Conservation (phyloP, 495 filamentous ascomycete species). For the Alectoria sarmentosa region DNA sequence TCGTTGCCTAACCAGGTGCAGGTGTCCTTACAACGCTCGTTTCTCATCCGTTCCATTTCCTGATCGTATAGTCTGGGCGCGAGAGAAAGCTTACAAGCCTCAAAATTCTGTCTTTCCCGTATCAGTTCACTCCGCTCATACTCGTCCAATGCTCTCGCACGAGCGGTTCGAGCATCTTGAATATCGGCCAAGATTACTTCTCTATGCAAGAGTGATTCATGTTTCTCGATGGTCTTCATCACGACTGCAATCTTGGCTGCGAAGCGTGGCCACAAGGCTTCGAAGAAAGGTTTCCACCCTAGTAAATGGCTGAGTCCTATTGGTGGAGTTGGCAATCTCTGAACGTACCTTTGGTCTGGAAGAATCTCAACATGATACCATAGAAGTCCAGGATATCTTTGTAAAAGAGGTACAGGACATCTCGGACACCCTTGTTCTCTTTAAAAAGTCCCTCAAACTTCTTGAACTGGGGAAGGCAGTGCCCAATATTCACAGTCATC, state of each 20-base stretch:
- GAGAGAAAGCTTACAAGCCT: constrained; percentile 4
- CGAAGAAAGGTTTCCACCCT: constrained; percentile 10
- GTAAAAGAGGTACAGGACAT: constrained; percentile 10
- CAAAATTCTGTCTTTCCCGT: constrained; percentile 3
- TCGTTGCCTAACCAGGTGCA: constrained; percentile 3
- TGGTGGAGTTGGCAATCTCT: not conserved
- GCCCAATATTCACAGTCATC: constrained; percentile 5
- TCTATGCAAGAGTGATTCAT: constrained; percentile 7
- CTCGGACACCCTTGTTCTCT: constrained; percentile 6
- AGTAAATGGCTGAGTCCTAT: not conserved
- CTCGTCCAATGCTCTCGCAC: constrained; percentile 11
- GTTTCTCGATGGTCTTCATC: constrained; percentile 2
- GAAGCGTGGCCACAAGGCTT: constrained; percentile 11
- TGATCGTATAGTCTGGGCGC: constrained; percentile 7
- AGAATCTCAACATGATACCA: constrained; percentile 3
- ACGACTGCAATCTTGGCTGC: constrained; percentile 4
- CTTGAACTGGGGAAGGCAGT: constrained; percentile 15
- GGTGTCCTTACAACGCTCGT: constrained; percentile 5
- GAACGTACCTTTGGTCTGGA: constrained; percentile 6
- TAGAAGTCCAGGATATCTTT: constrained; percentile 16
- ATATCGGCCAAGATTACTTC: constrained; percentile 12
- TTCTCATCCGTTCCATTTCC: constrained; percentile 1
- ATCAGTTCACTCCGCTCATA: constrained; percentile 3
- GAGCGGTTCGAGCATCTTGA: constrained; percentile 1
- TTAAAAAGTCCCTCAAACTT: constrained; percentile 2